Evolutionary conservation across 768 basidiomycete genomes (phyloP), one percentile per base, ranked within the genome.

Genomic region (Agaricus bisporus): DNA sequence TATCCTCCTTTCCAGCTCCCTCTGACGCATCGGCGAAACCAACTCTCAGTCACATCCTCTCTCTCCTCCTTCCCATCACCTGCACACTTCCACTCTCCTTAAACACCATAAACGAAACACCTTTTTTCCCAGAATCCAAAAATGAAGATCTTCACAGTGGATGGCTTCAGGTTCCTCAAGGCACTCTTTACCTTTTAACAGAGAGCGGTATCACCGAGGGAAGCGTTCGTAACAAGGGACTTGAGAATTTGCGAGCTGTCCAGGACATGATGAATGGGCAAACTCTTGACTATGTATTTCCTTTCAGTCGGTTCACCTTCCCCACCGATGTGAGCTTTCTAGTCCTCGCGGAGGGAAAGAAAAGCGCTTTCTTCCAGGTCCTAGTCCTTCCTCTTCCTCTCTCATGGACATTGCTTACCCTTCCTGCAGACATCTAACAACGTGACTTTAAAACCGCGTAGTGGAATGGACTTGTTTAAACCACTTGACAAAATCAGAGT

Each of bases 281-380:
- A 60, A 83, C 79, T 0, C 67, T 91, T 26, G 77, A 82, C 20
- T 93, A 92, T 62, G 65, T 75, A 32, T 93, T 91, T 62, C 91
- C 90, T 1, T 92, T 80, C 66, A 86, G 82, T 63, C 73, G 64
- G 54, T 91, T 86, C 64, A 66, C 75, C 7, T 91, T 93, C 60
- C 73, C 82, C 17, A 90, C 88, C 0, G 88, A 91, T 59, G 67
- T 88, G n/a, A 73, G 68, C n/a, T 80, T 84, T 55, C 58, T 92
- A 17, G 67, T 87, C 0, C 66, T 86, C 9, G 74, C 77, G 38
- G 76, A 84, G 54, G 87, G 89, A 28, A 73, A 72, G 55, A 83
- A 81, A 66, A 89, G 86, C 59, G 72, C 84, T 1, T 84, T 93
- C 61, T 86, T 90, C 65, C 75, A 82, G 76, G 88, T 86, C 53